phyloP scores from a whole-genome alignment of 2,329 filamentous ascomycete species.

The Ophiostoma ips region DNA sequence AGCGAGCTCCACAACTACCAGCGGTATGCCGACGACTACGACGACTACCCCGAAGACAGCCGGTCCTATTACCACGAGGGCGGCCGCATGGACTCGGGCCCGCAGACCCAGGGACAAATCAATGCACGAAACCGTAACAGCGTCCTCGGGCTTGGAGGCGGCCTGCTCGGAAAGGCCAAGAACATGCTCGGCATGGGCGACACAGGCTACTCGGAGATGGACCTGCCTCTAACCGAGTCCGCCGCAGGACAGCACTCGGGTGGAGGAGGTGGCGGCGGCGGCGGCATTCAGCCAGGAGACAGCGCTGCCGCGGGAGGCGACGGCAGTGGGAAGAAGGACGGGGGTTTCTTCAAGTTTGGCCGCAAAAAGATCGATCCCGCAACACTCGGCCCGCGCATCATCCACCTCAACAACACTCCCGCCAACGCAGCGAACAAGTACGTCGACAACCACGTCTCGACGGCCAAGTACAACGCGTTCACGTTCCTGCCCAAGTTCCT shows the following conservation, averaged over 20 bases:
- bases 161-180: constrained; percentile 75
- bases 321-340: constrained; percentile 49
- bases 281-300: constrained; percentile 16
- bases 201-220: constrained; percentile 89
- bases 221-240: constrained; percentile 79
- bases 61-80: constrained; percentile 74
- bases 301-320: constrained; percentile 31
- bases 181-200: constrained; percentile 75
- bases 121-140: constrained; percentile 72
- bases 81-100: constrained; percentile 37
- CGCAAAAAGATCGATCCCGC: constrained; percentile 75
- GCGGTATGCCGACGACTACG: constrained; percentile 75
- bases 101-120: constrained; percentile 26
- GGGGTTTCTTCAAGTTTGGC: constrained; percentile 62
- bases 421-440: constrained; percentile 84
- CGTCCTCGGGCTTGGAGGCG: constrained; percentile 73
- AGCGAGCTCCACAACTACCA: constrained; percentile 80
- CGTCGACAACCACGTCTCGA: constrained; percentile 92
- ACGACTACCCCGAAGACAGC: constrained; percentile 67
- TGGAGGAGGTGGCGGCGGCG: constrained; percentile 18
- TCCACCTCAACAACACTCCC: constrained; percentile 90
- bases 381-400: constrained; percentile 79
- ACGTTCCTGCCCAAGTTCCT: constrained; percentile 96
- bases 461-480: constrained; percentile 87
- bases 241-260: constrained; percentile 20